A percentile compares a stretch with the other conserved stretches of the same genome.
These are phyloP conservation scores for Boletales sp. DNA, from an alignment of 768 basidiomycete species.

Conservation along the genomic window DNA sequence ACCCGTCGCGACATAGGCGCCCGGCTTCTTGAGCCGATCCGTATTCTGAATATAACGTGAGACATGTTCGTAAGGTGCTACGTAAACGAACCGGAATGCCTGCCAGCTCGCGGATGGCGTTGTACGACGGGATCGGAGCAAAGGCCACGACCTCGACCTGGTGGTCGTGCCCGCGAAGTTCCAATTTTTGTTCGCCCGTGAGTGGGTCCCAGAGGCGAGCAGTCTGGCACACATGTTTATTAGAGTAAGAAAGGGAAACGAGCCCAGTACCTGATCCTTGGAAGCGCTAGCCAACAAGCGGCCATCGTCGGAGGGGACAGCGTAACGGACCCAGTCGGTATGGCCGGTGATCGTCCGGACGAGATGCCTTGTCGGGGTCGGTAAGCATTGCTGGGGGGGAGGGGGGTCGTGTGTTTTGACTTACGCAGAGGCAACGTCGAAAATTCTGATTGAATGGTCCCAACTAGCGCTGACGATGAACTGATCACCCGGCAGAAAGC, in stretches of 20 bases:
- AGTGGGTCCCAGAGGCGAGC: slow-evolving; percentile 71
- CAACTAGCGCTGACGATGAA: slow-evolving; percentile 83
- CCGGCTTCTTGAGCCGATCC: slow-evolving; percentile 47
- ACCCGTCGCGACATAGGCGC: slow-evolving; percentile 71
- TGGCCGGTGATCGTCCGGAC: slow-evolving; percentile 75
- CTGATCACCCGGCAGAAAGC: slow-evolving; percentile 83
- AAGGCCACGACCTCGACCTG: slow-evolving; percentile 81
- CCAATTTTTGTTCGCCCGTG: slow-evolving; percentile 74
- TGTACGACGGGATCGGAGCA: slow-evolving; percentile 71
- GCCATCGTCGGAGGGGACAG: slow-evolving; percentile 67
- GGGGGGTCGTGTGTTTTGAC: slow-evolving; percentile 24
- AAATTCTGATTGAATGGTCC: slow-evolving; percentile 82
- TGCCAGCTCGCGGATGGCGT: slow-evolving; percentile 73
- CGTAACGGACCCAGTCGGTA: slow-evolving; percentile 80
- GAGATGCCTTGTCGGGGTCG: slow-evolving; percentile 50
- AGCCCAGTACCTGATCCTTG: slow-evolving; percentile 71
- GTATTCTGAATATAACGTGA: slow-evolving; percentile 38
- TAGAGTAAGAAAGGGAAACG: neutral
- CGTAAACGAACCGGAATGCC: slow-evolving; percentile 57
- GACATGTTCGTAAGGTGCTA: neutral
- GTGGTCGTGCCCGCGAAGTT: slow-evolving; percentile 85
- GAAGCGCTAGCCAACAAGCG: slow-evolving; percentile 75
- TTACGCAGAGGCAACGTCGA: slow-evolving; percentile 84
- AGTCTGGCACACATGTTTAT: slow-evolving; percentile 44
- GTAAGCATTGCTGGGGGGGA: slow-evolving; percentile 7